Evolutionary conservation across 2,329 filamentous ascomycete genomes (phyloP), one percentile per base, ranked within the genome.

Genomic region (Diaporthe eres): DNA sequence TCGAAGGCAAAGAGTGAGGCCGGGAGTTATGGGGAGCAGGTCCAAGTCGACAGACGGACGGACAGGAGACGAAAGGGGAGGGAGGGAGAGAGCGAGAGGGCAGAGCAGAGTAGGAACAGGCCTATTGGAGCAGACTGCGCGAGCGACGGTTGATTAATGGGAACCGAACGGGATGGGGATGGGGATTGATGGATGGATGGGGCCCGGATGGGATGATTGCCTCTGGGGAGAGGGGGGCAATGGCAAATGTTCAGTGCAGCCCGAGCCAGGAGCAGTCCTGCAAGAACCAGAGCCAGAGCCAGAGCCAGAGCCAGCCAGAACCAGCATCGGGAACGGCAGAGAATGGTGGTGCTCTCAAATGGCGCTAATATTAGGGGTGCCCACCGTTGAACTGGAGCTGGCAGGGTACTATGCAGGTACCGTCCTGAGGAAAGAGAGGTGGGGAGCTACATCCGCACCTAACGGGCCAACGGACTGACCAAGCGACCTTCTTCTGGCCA

Each of bases 81-180:
- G 76, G 53, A 75, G 78, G n/a, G 74, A 78, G 15, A 78, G 77
- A 80, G 79, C 22, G 68, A 77, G 76, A 65, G 79, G 79, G 19
- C 78, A 79, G 57, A 77, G 78, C 44, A 80, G 79, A 65, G 70
- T 53, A 47, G 74, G 75, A 60, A 72, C 70, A 71, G 76, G 47
- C 75, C 76, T 60, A 67, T 71, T 44, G 31, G 68, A 58, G 63
- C 65, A 57, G 75, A 67, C 71, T 61, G 74, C 74, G 25, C 34
- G 60, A 44, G 25, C 37, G 49, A 75, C 44, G 70, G 47, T 44
- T 25, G 65, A 76, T 49, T 25, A 31, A 67, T 37, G 68, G 57
- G 60, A 63, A 77, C 74, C 22, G 44, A 39, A 57, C 37, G 19
- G 31, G 71, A 44, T 55, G 58, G 49, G 71, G 58, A 53, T 47